Conservation (phyloP, 2,329 filamentous ascomycete species). For the Colletotrichum musicola region DNA sequence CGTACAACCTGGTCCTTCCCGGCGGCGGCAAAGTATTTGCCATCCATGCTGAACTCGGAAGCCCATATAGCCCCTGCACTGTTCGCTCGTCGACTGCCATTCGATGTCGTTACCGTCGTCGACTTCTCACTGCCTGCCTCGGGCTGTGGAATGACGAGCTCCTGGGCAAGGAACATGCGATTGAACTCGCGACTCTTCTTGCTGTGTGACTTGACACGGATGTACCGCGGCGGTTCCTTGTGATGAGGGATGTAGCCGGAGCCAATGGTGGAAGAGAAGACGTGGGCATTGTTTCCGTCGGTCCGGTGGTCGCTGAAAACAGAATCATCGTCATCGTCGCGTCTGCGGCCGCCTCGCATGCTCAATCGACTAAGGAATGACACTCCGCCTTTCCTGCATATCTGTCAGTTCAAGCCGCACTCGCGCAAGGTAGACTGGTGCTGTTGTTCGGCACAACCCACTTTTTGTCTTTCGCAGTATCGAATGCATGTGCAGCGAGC, state of each 20-base stretch:
- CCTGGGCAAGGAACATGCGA: constrained; percentile 90
- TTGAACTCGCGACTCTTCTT: constrained; percentile 88
- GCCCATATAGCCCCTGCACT: constrained; percentile 84
- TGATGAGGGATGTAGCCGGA: constrained; percentile 84
- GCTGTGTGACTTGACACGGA: constrained; percentile 84
- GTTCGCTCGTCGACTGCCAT: constrained; percentile 41
- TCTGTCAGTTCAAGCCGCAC: constrained; percentile 7
- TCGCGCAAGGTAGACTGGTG: too few species aligned
- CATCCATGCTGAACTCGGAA: constrained; percentile 92
- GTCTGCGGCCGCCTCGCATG: constrained; percentile 82
- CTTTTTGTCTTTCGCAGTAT: constrained; percentile 74
- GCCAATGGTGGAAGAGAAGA: constrained; percentile 82
- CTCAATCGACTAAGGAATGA: constrained; percentile 88
- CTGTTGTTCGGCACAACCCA: constrained; percentile 55
- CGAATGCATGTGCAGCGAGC: constrained; percentile 53
- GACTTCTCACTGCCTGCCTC: constrained; percentile 15
- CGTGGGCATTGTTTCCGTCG: constrained; percentile 85
- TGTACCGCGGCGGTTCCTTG: constrained; percentile 91
- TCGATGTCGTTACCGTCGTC: constrained; percentile 56
- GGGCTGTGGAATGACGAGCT: constrained; percentile 65
- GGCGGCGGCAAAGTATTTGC: constrained; percentile 90
- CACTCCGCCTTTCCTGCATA: constrained; percentile 80
- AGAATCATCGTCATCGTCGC: constrained; percentile 76
- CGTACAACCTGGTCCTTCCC: constrained; percentile 89
- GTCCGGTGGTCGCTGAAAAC: constrained; percentile 76